Percentiles rank a stretch among this genome's conserved stretches.
These are phyloP conservation scores for Euryodendron excelsum DNA, from an alignment of 148 eudicot genomes.

Conservation along the genomic window DNA sequence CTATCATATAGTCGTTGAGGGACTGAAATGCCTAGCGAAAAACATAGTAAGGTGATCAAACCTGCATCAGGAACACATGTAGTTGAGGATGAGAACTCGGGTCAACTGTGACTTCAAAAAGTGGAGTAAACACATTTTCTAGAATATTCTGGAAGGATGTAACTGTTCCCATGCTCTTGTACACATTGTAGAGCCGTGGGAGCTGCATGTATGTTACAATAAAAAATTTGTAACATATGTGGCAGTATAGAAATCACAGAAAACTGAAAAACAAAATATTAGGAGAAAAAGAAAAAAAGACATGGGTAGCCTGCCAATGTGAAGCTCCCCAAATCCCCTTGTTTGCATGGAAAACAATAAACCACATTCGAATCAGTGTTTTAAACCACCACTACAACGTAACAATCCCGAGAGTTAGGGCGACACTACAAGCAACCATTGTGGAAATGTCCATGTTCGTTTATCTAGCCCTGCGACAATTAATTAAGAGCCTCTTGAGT, in stretches of 20 bases:
- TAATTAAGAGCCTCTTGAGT: too few species aligned
- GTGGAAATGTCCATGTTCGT: neutral
- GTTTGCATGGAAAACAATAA: neutral
- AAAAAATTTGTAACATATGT: neutral
- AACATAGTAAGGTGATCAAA: constrained; percentile 18
- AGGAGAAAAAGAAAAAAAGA: neutral
- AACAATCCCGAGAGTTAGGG: neutral
- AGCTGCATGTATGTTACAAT: constrained; percentile 37
- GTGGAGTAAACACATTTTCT: constrained; percentile 73
- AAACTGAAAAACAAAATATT: neutral
- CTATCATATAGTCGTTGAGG: neutral
- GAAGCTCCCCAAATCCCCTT: too few species aligned
- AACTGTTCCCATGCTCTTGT: constrained; percentile 77
- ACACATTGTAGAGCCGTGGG: constrained; percentile 74
- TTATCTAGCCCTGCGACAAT: neutral
- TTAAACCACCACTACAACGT: too few species aligned
- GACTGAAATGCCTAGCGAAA: neutral
- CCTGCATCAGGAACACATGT: constrained; percentile 74
- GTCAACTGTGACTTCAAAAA: constrained; percentile 75
- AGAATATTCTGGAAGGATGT: constrained; percentile 78
- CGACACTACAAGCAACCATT: neutral
- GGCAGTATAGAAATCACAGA: neutral
- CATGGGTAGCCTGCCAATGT: neutral
- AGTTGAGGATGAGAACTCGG: constrained; percentile 81
- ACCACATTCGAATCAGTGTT: neutral